Percentiles rank a stretch among this genome's conserved stretches.
Evolutionary conservation across 257 asterid genomes (phyloP).

Genomic region (Marsdenia floribunda): DNA sequence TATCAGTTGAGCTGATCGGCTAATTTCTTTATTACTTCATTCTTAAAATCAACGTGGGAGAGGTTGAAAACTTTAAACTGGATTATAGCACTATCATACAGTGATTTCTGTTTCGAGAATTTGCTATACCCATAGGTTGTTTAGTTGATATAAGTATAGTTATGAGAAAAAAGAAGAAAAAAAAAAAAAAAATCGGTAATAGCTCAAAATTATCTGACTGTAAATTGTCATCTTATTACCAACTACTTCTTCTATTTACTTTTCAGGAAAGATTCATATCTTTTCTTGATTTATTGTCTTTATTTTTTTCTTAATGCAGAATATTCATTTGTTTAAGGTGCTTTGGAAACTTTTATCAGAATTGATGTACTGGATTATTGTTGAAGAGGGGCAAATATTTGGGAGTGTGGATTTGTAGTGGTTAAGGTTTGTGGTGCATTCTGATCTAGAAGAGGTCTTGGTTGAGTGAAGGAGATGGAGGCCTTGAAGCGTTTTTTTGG

Average conservation of each 20-base stretch:
- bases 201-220: not conserved
- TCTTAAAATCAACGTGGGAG: not conserved
- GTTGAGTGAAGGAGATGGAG: constrained; percentile 49
- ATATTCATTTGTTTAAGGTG: constrained; percentile 15
- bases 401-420: constrained; percentile 18
- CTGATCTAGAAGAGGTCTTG: constrained; percentile 23
- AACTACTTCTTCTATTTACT: not conserved
- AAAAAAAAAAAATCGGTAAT: not conserved
- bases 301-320: constrained; percentile 36
- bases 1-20: constrained; percentile 6
- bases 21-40: constrained; percentile 2
- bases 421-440: constrained; percentile 17
- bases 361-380: constrained; percentile 38
- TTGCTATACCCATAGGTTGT: not conserved
- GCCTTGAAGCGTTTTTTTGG: constrained; percentile 66
- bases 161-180: not conserved
- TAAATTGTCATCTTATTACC: not conserved
- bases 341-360: constrained; percentile 21
- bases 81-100: not conserved
- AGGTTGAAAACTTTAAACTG: not conserved
- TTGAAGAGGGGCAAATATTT: constrained; percentile 15
- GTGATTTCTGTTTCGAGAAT: not conserved
- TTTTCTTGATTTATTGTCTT: constrained; percentile 23
- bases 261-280: constrained; percentile 10
- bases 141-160: not conserved